Percentiles rank a stretch among this genome's conserved stretches.
These are phyloP conservation scores for Penicillium sp. DNA, from an alignment of 2,329 filamentous ascomycete species.

Conservation along the genomic window DNA sequence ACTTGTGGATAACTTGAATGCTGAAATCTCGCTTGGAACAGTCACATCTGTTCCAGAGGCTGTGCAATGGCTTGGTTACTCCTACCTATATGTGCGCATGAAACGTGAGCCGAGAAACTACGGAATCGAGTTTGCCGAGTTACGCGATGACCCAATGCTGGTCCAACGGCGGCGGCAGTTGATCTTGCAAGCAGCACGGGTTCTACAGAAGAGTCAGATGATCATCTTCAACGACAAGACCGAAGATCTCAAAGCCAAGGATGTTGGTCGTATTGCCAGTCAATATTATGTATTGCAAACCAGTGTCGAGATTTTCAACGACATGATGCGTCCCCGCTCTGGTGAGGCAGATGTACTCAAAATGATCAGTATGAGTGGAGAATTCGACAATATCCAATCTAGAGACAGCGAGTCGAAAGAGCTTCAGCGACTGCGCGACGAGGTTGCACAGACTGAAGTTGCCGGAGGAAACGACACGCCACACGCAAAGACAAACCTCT, in stretches of 20 bases:
- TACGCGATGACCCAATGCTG: conserved; percentile 80
- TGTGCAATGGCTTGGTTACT: conserved; percentile 96
- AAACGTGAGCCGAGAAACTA: conserved; percentile 86
- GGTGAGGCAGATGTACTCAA: conserved; percentile 89
- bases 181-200: conserved; percentile 82
- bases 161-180: conserved; percentile 82
- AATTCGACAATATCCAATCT: conserved; percentile 96
- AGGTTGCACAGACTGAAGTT: conserved; percentile 74
- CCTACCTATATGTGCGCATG: conserved; percentile 97
- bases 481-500: conserved; percentile 91
- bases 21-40: conserved; percentile 88
- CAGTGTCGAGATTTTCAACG: conserved; percentile 94
- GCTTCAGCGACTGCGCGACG: conserved; percentile 69
- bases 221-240: conserved; percentile 96
- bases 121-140: conserved; percentile 92
- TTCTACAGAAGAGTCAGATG: conserved; percentile 93
- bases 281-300: conserved; percentile 95
- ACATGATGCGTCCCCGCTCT: conserved; percentile 81
- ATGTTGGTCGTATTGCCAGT: conserved; percentile 93
- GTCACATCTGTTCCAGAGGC: conserved; percentile 93
- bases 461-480: conserved; percentile 65
- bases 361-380: conserved; percentile 97
- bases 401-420: conserved; percentile 89
- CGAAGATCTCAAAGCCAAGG: conserved; percentile 89
- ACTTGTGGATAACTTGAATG: conserved; percentile 94